phyloP scores from a whole-genome alignment of 164 flowering plant species.

The Akebia trifoliata region DNA sequence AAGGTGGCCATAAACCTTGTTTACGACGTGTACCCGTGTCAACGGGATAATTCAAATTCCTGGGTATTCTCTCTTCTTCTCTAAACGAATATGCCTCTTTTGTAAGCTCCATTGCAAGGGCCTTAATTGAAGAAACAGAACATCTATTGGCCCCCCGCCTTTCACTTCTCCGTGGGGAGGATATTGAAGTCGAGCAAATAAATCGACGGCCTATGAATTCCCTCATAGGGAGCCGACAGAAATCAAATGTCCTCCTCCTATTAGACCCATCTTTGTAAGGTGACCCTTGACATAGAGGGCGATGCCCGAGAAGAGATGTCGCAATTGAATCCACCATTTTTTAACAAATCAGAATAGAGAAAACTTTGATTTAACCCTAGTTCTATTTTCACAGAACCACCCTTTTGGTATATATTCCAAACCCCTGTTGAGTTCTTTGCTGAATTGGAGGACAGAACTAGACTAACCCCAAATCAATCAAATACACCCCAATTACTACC shows the following conservation, averaged over 20 bases:
- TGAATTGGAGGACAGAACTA: neutral
- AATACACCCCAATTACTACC: neutral
- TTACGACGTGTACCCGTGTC: constrained; percentile 37
- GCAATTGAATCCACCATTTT: constrained; percentile 71
- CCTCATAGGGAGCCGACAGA: constrained; percentile 20
- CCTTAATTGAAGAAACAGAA: constrained; percentile 28
- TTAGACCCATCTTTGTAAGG: constrained; percentile 22
- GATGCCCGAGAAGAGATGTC: constrained; percentile 51
- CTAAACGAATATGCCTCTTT: constrained; percentile 58
- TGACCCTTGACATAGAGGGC: constrained; percentile 34
- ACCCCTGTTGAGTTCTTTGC: constrained; percentile 1
- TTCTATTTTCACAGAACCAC: neutral
- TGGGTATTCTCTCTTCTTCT: constrained; percentile 44
- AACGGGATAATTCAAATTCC: constrained; percentile 27
- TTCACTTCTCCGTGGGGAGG: constrained; percentile 9
- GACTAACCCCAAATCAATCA: constrained; percentile 1
- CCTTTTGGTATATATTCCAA: neutral
- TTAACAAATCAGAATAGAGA: neutral
- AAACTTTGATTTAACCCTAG: neutral
- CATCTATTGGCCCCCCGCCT: constrained; percentile 16
- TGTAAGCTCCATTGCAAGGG: constrained; percentile 65
- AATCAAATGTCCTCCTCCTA: constrained; percentile 18
- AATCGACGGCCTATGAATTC: constrained; percentile 31
- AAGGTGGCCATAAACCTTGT: constrained; percentile 69
- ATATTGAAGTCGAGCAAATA: constrained; percentile 1